Evolutionary conservation across 1,284 basidiomycete genomes (phyloP).

Genomic region (Tremellales sp.): DNA sequence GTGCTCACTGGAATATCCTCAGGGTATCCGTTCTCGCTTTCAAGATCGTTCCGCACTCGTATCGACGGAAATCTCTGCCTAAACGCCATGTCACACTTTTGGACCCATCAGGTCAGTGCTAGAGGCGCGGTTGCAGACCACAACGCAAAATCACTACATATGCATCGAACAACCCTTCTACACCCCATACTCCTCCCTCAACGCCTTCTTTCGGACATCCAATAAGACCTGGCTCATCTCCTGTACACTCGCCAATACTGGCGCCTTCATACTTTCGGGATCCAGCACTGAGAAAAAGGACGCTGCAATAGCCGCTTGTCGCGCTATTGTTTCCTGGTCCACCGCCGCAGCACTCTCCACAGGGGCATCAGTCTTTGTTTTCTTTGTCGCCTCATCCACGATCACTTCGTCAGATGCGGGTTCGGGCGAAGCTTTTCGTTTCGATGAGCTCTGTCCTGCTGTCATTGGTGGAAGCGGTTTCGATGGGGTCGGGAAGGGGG

Average conservation of each 20-base stretch:
- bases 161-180: no score
- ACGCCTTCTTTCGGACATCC: slow-evolving; percentile 70
- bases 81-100: no score
- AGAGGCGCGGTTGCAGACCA: no score
- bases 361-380: slow-evolving; percentile 5
- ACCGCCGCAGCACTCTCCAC: slow-evolving; percentile 11
- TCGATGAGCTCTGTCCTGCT: not conserved
- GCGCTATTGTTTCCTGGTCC: slow-evolving; percentile 12
- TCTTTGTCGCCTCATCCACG: slow-evolving; percentile 8
- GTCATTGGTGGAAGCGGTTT: not conserved
- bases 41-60: no score
- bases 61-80: no score
- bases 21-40: no score
- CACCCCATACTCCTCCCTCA: slow-evolving; percentile 71
- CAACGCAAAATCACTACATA: no score
- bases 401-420: slow-evolving; percentile 8
- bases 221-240: slow-evolving; percentile 79
- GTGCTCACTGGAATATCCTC: no score
- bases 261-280: slow-evolving; percentile 66
- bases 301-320: slow-evolving; percentile 24
- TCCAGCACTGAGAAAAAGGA: slow-evolving; percentile 69
- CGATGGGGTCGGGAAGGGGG: slow-evolving; percentile 9
- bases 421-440: not conserved
- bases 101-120: no score
- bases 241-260: slow-evolving; percentile 65